phyloP scores from a whole-genome alignment of 2,329 filamentous ascomycete genomes.

The Tolypocladium amazonense region DNA sequence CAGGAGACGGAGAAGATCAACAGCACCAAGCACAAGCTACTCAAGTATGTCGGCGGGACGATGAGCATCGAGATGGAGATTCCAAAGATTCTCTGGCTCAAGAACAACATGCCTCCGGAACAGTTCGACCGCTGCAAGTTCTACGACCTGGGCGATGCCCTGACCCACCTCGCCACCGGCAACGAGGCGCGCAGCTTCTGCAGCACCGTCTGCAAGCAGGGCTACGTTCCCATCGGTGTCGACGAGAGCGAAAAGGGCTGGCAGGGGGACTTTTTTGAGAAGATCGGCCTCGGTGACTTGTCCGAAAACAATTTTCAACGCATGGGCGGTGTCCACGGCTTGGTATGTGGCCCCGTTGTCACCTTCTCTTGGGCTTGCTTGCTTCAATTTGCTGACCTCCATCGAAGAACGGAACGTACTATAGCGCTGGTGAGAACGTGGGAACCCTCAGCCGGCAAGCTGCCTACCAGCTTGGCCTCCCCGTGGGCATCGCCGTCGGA shows the following conservation, averaged over 20 bases:
- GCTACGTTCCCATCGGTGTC: constrained; percentile 90
- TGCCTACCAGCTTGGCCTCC: constrained; percentile 71
- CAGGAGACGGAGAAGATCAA: constrained; percentile 92
- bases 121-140: constrained; percentile 92
- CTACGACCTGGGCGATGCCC: constrained; percentile 84
- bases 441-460: constrained; percentile 78
- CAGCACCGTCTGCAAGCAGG: constrained; percentile 95
- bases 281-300: constrained; percentile 80
- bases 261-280: constrained; percentile 87
- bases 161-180: constrained; percentile 90
- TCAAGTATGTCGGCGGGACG: constrained; percentile 91
- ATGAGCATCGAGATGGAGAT: constrained; percentile 99
- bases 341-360: constrained; percentile 41
- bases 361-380: background rate
- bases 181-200: constrained; percentile 89
- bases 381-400: constrained; percentile 4
- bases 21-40: constrained; percentile 78
- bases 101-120: constrained; percentile 93
- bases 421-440: constrained; percentile 85
- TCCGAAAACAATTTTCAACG: constrained; percentile 80
- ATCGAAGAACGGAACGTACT: constrained; percentile 74
- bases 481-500: constrained; percentile 80
- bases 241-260: constrained; percentile 96
- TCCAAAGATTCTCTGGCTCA: constrained; percentile 95
- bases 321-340: constrained; percentile 87